Evolutionary conservation across 73 alveolate genomes (phyloP).

Genomic region (Paramecium tetraurelia): DNA sequence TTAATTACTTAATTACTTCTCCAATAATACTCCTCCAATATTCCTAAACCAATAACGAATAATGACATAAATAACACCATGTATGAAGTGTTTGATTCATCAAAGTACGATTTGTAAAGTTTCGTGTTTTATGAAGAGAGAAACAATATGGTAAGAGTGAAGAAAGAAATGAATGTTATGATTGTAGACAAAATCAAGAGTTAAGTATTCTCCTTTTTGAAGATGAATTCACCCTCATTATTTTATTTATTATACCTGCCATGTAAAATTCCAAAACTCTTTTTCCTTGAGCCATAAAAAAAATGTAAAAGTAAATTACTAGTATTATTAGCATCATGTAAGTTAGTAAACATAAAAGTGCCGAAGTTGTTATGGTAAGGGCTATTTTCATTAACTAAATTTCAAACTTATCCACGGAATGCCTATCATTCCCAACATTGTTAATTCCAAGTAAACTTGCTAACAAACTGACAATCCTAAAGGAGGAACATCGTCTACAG

Average conservation of each 20-base stretch:
- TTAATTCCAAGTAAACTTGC: not conserved
- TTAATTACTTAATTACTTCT: not conserved
- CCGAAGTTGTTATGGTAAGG: not conserved
- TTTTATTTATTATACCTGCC: not conserved
- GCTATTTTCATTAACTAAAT: not conserved
- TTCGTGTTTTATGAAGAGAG: not conserved
- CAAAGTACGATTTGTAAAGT: not conserved
- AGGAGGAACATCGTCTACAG: constrained; percentile 19
- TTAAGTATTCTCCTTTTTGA: not conserved
- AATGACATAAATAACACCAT: not conserved
- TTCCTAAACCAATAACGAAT: not conserved
- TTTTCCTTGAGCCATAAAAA: constrained; percentile 5
- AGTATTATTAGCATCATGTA: not conserved
- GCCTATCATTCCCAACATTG: not conserved
- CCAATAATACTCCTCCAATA: constrained; percentile 41
- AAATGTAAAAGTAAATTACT: not conserved
- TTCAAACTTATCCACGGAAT: not conserved
- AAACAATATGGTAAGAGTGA: not conserved
- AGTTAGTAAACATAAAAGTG: not conserved
- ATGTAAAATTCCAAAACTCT: constrained; percentile 36
- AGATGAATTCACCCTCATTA: constrained; percentile 41
- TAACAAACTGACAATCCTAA: not conserved
- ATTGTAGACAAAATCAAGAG: not conserved
- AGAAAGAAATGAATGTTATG: not conserved
- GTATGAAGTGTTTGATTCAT: not conserved